Evolutionary conservation across 352 stramenopile genomes (phyloP).

Genomic region (Achlya hypogyna): DNA sequence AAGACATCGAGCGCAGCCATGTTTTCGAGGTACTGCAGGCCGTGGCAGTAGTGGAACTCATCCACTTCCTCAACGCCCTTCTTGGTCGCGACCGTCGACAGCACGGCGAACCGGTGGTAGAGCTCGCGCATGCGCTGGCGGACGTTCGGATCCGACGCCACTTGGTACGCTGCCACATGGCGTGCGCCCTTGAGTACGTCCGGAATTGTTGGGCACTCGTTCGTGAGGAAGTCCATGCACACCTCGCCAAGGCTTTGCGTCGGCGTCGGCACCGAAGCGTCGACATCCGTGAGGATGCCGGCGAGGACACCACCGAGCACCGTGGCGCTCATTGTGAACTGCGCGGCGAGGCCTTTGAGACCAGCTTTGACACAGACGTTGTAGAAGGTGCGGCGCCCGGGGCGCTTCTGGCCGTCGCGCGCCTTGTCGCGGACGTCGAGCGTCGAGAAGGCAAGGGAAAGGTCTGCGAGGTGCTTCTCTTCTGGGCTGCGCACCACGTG

Average conservation of each 20-base stretch:
- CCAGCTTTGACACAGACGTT: constrained; percentile 82
- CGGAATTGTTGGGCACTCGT: constrained; percentile 75
- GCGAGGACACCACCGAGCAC: constrained; percentile 71
- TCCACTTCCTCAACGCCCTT: constrained; percentile 84
- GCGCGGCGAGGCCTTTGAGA: constrained; percentile 50
- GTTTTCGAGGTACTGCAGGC: constrained; percentile 75
- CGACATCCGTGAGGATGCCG: constrained; percentile 57
- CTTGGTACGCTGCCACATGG: constrained; percentile 80
- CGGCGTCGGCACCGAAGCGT: constrained; percentile 59
- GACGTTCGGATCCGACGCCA: constrained; percentile 77
- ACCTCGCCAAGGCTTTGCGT: constrained; percentile 60
- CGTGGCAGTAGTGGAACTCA: constrained; percentile 82
- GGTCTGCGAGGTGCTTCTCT: constrained; percentile 78
- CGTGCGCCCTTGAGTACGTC: constrained; percentile 82
- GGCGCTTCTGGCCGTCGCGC: constrained; percentile 59
- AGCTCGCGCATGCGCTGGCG: constrained; percentile 77
- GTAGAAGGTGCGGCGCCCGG: constrained; percentile 78
- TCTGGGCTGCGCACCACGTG: constrained; percentile 56
- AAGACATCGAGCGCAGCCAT: constrained; percentile 80
- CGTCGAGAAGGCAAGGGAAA: constrained; percentile 76
- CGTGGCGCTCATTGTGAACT: constrained; percentile 81
- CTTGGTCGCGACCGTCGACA: constrained; percentile 65
- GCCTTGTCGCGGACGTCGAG: constrained; percentile 52
- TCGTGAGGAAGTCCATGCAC: constrained; percentile 68
- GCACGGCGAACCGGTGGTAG: constrained; percentile 60